Base-by-base conservation (phyloP, 805 yeast genomes). In the Starmerella sp. region DNA sequence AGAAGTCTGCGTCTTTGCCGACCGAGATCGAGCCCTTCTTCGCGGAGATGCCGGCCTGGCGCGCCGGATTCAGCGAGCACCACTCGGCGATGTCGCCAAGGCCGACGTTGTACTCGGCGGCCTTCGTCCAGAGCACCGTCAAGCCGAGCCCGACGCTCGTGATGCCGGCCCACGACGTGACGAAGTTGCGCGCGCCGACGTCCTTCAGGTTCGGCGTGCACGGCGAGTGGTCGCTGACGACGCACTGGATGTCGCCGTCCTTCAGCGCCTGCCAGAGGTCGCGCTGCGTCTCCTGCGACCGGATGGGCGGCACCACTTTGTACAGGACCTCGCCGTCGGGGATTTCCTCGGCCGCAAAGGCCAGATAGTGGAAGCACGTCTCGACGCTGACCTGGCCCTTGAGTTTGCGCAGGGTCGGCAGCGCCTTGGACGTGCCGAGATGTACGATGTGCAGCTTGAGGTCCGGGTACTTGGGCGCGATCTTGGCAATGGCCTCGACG, bases 141-240 rank as follows among this genome's bases (percentile, higher is more conserved):
- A 90, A 74, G 0, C 97, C 97, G 42, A 91, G 78, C 0, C 97
- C 97, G 35, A 90, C 95, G 1, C 95, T 86, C 1, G 95, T 77
- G 42, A 90, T 88, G 9, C 97, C 97, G 37, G 97, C 97, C 97
- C 97, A 90, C 2, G 97, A 95, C 37, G 82, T 78, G 62, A 90
- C 80, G 67, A 90, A 90, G 66, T 90, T 95, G 42, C 96, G 96
- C 57, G 79, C 75, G 10, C 80, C 83, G 52, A 88, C 73, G 28
- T 86, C 85, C 69, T 90, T 90, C 64, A 90, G 74, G 57, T 87
- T 87, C 0, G 97, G 95, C 0, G 96, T 87, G 70, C 97, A 90
- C 2, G 97, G 97, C 4, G 96, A 86, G 70, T 90, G 97, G 68
- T 90, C 97, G 11, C 95, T 85, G 6, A 91, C 97, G 5, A 90